Base-by-base conservation (phyloP, 352 stramenopile genomes). In the Phytophthora aleatoria region DNA sequence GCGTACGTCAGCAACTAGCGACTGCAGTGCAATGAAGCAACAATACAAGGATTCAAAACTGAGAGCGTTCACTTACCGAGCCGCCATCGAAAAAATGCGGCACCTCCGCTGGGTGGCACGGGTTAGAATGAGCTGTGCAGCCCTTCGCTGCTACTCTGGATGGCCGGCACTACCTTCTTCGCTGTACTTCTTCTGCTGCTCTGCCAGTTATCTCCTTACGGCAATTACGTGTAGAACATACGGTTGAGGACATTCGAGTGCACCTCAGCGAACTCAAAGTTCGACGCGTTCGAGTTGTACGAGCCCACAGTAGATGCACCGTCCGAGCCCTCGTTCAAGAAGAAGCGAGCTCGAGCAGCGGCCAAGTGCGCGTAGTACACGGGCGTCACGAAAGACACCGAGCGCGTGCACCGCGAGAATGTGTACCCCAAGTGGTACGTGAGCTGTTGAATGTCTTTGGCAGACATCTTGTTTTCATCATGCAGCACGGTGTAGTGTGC, bases 321-420 rank as follows among this genome's bases (percentile, higher is more conserved):
- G 51, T 89, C 76, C 31, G 79, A 89, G 12, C 52, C 78, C 8
- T 90, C 87, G 49, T 85, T 70, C 44, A 90, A 43, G 56, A 92
- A 96, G 62, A 92, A 94, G 24, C 88, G 85, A 16, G 87, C 88
- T 30, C 88, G 84, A 26, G 87, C 91, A 42, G 87, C 87, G 41
- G 92, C 66, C 47, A 96, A 74, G 55, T 95, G 87, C 26, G 88
- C 83, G 55, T 96, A 96, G 67, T 95, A 96, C 30, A 83, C 87
- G 2, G 88, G 78, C 10, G 88, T 87, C 5, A 90, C 85, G 53
- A 95, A 85, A 43, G 85, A 95, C 44, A 96, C 88, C 5, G 83
- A 92, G 9, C 88, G 82, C 43, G 87, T 93, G 71, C 88, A 95
- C 15, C 87, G 80, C 8, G 81, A 83, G 58, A 90, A 96, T 53